phyloP scores from a whole-genome alignment of 1,284 basidiomycete species.

The Pseudozyma hubeiensis region DNA sequence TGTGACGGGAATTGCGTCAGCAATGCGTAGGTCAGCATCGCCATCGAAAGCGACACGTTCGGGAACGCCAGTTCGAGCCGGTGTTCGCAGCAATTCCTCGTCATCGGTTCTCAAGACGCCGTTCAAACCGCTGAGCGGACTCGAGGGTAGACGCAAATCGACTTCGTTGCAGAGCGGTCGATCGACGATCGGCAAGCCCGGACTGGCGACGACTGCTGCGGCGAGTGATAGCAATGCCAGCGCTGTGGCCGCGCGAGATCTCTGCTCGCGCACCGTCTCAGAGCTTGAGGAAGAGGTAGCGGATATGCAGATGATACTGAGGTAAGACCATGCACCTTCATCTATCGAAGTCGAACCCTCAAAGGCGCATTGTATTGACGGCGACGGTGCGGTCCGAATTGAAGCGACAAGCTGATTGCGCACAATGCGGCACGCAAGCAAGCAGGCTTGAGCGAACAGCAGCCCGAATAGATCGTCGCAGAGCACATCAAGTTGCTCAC shows the following conservation, averaged over 20 bases:
- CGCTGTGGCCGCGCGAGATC: constrained; percentile 3
- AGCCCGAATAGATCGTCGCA: constrained; percentile 28
- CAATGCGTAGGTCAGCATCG: constrained; percentile 40
- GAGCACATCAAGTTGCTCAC: constrained; percentile 36
- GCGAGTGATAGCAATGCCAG: neutral
- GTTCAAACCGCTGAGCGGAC: constrained; percentile 31
- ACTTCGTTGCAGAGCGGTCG: neutral
- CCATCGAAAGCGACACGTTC: constrained; percentile 22
- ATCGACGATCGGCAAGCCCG: neutral
- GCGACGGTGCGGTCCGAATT: neutral
- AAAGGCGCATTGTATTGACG: neutral
- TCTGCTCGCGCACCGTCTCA: constrained; percentile 11
- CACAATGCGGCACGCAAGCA: constrained; percentile 26
- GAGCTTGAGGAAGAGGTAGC: constrained; percentile 32
- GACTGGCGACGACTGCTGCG: neutral
- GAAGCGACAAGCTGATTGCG: constrained; percentile 15
- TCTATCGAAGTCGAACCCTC: neutral
- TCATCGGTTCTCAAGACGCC: constrained; percentile 24
- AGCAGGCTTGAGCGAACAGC: constrained; percentile 15
- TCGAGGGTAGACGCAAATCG: constrained; percentile 7
- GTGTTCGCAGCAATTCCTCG: constrained; percentile 6
- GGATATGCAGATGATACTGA: constrained; percentile 22
- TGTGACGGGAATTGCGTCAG: neutral
- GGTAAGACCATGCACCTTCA: constrained; percentile 13
- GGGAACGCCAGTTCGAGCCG: neutral